These are phyloP conservation scores for Extremus antarcticus DNA, from an alignment of 495 filamentous ascomycete genomes.

Conservation along the genomic window DNA sequence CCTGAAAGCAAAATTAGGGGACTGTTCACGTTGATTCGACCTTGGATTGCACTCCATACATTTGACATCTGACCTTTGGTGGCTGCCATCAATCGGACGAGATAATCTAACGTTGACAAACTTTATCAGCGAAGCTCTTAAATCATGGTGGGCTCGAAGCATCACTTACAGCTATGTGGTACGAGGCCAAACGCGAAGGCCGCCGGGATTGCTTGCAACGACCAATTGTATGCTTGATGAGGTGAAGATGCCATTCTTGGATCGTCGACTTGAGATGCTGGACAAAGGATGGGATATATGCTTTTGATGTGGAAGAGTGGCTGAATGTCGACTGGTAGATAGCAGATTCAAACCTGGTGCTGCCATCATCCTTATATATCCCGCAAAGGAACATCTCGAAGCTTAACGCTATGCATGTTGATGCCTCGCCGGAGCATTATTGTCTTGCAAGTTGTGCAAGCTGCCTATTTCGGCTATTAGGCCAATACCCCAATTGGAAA, in stretches of 20 bases:
- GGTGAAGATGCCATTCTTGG: background rate
- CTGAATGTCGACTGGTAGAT: too few species aligned
- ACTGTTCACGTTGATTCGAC: background rate
- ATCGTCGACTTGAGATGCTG: background rate
- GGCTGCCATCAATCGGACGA: constrained; percentile 8
- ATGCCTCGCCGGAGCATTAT: too few species aligned
- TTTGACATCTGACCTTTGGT: constrained; percentile 5
- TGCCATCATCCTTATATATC: too few species aligned
- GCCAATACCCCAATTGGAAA: too few species aligned
- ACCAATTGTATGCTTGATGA: constrained; percentile 5
- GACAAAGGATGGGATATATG: background rate
- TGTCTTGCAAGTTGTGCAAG: too few species aligned
- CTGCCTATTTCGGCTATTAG: too few species aligned
- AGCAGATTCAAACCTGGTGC: too few species aligned
- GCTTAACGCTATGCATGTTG: too few species aligned
- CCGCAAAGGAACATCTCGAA: too few species aligned
- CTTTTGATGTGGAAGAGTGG: too few species aligned
- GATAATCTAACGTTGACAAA: background rate
- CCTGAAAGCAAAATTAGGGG: background rate
- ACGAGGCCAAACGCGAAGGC: constrained; percentile 8
- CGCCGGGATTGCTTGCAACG: constrained; percentile 4
- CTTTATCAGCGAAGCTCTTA: background rate
- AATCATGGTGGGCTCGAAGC: background rate
- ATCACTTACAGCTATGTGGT: constrained; percentile 4
- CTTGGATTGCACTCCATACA: constrained; percentile 4